phyloP scores from a whole-genome alignment of 1,284 basidiomycete species.

The Cystobasidium sp. region DNA sequence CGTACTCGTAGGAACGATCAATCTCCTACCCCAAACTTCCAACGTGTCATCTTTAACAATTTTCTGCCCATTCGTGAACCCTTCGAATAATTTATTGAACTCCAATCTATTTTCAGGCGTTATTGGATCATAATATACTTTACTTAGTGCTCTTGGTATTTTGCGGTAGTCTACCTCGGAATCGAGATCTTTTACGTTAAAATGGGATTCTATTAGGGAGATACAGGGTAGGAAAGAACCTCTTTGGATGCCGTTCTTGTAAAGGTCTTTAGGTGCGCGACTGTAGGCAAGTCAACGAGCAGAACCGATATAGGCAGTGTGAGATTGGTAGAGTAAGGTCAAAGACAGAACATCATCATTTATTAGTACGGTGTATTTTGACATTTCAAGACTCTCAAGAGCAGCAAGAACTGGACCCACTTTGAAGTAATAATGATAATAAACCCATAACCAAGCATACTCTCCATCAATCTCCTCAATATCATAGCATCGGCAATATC shows the following conservation, averaged over 20 bases:
- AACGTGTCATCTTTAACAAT: slow-evolving; percentile 71
- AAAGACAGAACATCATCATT: not conserved
- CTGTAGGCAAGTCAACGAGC: slow-evolving; percentile 59
- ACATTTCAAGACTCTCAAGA: not conserved
- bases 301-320: no score
- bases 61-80: slow-evolving; percentile 66
- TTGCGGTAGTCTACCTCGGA: slow-evolving; percentile 97
- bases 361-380: not conserved
- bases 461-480: slow-evolving; percentile 82
- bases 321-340: no score
- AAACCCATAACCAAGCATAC: slow-evolving; percentile 82
- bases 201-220: slow-evolving; percentile 83
- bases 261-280: slow-evolving; percentile 94
- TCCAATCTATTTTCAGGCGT: slow-evolving; percentile 69
- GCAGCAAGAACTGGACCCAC: slow-evolving; percentile 61
- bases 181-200: slow-evolving; percentile 87
- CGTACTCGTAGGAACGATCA: slow-evolving; percentile 79
- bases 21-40: slow-evolving; percentile 83
- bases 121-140: slow-evolving; percentile 87
- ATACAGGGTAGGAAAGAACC: slow-evolving; percentile 96
- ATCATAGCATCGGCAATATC: slow-evolving; percentile 72
- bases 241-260: slow-evolving; percentile 98
- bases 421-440: slow-evolving; percentile 97
- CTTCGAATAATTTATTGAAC: slow-evolving; percentile 80
- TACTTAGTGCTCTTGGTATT: slow-evolving; percentile 82